A percentile compares a stretch with the other conserved stretches of the same genome.
Conservation (phyloP, 371 early-diverging fungal genomes). For the Mucor velutinosus region DNA sequence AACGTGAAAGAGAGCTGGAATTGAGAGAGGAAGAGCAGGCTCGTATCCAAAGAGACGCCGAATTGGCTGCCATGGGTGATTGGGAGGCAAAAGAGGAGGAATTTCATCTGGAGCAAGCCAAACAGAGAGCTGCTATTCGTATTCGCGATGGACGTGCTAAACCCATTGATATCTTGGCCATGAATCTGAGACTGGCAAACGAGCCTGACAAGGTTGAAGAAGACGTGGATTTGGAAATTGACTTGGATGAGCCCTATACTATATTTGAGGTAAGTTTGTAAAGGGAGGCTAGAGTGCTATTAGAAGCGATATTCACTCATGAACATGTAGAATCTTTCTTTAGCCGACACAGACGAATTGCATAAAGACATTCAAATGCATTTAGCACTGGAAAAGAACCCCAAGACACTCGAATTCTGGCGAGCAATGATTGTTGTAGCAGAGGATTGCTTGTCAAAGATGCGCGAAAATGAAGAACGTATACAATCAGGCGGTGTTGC, state of each 20-base stretch:
- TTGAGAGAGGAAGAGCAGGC: conserved; percentile 82
- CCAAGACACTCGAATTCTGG: conserved; percentile 82
- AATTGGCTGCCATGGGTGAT: conserved; percentile 88
- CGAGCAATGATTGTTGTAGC: conserved; percentile 80
- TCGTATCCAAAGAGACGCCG: conserved; percentile 77
- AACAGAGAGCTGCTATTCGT: conserved; percentile 88
- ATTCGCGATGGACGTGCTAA: conserved; percentile 86
- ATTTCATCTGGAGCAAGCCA: conserved; percentile 91
- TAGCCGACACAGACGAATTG: conserved; percentile 76
- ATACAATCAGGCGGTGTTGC: conserved; percentile 38
- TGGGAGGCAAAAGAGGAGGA: conserved; percentile 93
- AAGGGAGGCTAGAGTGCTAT: no score
- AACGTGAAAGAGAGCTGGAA: conserved; percentile 82
- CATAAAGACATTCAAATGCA: conserved; percentile 87
- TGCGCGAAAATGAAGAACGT: conserved; percentile 36
- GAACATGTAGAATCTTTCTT: conserved; percentile 51
- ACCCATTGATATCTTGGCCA: conserved; percentile 91
- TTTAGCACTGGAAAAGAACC: conserved; percentile 77
- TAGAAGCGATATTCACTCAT: neutral
- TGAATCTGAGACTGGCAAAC: conserved; percentile 80
- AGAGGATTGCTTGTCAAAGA: conserved; percentile 66
- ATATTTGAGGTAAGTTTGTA: conserved; percentile 68
- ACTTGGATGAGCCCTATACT: conserved; percentile 85
- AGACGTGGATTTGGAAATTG: conserved; percentile 77
- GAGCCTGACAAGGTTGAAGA: conserved; percentile 74